Evolutionary conservation across 179 eudicot genomes (phyloP), one percentile per base, ranked within the genome.

Genomic region (Beta macrorhiza): DNA sequence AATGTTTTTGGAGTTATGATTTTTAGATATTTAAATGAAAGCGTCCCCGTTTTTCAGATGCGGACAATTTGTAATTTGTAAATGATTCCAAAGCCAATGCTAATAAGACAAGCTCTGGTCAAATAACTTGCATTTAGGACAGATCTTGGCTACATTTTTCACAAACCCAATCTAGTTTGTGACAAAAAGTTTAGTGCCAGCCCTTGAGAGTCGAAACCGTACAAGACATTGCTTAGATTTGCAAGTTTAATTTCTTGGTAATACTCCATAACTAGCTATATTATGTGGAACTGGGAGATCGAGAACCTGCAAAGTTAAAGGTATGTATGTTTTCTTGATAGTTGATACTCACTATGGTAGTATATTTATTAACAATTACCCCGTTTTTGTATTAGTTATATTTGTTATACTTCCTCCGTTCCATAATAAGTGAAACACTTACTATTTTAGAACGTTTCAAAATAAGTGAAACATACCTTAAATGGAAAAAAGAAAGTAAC

Each of bases 291-390:
- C 45, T 70, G 29, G 8, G 61, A 29, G 32, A 37, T 37, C 3
- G 42, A 64, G 56, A 56, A 67, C 45, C 75, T 44, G 15, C 11
- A 53, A 78, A 49, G 52, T 51, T 72, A 22, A 57, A 55, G 67
- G 85, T 78, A 78, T 78, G 81, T 82, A 67, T 78, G 78, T 82
- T 42, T 72, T 77, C 72, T 82, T 78, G 56, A 75, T 63, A 0
- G 51, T 76, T 37, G 42, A 37, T 37, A 37, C 72, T 67, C 19
- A 59, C 10, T 9, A 5, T 6, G 7, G 52, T 49, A 49, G 52
- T 49, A 49, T 49, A 49, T 9, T 49, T 5, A 5, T 49, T 49
- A 49, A 49, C 52, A 5, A 49, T 49, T 49, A 49, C 52, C 52
- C 52, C 6, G 52, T 49, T 49, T 49, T 0, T 49, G 3, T 49